These are phyloP conservation scores for Eucalyptus caleyi DNA, from an alignment of 345 rosid species.

Conservation along the genomic window DNA sequence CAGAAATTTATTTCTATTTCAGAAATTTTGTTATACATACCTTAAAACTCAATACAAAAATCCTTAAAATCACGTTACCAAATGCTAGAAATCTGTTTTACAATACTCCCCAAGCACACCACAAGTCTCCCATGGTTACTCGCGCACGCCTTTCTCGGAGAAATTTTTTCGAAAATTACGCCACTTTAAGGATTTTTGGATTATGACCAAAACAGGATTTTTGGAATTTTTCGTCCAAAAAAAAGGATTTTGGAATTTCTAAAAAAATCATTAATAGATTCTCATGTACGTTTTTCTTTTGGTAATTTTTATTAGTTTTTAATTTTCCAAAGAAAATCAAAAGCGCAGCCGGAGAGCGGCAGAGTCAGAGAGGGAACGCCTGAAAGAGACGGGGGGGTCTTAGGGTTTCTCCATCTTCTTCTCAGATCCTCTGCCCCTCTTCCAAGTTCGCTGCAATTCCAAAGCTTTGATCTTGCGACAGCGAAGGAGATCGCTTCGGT, in stretches of 20 bases:
- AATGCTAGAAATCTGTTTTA: accelerated
- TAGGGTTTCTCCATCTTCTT: not conserved
- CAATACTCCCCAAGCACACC: too few relatives aligned
- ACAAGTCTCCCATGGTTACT: not conserved
- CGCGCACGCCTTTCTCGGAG: not conserved
- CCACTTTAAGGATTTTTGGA: not conserved
- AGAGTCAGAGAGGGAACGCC: not conserved
- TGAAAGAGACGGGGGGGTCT: not conserved
- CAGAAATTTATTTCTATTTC: too few relatives aligned
- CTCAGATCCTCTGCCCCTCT: not conserved
- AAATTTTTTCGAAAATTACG: not conserved
- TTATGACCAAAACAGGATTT: too few relatives aligned
- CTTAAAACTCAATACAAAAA: accelerated
- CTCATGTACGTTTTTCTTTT: not conserved
- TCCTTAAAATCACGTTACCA: too few relatives aligned
- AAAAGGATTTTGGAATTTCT: too few relatives aligned
- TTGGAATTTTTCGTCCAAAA: not conserved
- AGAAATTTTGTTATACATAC: accelerated
- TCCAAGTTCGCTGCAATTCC: not conserved
- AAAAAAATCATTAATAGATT: not conserved
- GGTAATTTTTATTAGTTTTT: not conserved
- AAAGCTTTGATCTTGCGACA: not conserved
- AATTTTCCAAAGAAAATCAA: not conserved
- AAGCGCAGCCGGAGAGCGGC: not conserved
- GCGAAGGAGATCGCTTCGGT: not conserved